Base-by-base conservation (phyloP, 2,329 filamentous ascomycete species). In the Fusarium staphyleae region DNA sequence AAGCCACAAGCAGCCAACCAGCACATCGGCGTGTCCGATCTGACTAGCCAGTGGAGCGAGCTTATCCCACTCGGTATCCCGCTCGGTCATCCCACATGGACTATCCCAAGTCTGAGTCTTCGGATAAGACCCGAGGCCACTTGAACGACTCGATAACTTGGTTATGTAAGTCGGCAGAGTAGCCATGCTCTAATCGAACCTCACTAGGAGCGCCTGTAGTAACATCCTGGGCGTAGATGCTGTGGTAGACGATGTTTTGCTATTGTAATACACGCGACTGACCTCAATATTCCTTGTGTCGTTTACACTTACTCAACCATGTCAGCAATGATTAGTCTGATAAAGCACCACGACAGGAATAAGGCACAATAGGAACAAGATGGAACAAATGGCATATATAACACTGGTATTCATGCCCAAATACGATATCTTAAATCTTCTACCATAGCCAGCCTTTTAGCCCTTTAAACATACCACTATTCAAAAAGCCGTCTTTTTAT, bases 51-150 rank as follows among this genome's bases (percentile, higher is more conserved):
- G n/a, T n/a, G n/a, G n/a, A n/a, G n/a, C 19, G 19, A 6, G 8
- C 2, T 16, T 29, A 60, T 63, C 53, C 60, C 57, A 26, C 52
- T 35, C 48, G 48, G 35, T n/a, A 44, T 50, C 48, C 39, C 43
- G 15, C 33, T 46, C 45, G 46, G 28, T 15, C 6, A 55, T 56
- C 56, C 62, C 62, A 47, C 54, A 3, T 26, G 5, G 4, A 8
- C 22, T 9, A 24, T 5, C 22, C 22, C 22, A 7, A 6, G 4
- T 24, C 22, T 22, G 19, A 22, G 19, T 22, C 19, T 22, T 7
- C 4, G 19, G n/a, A n/a, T n/a, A n/a, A n/a, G n/a, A n/a, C n/a
- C n/a, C n/a, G n/a, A n/a, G n/a, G n/a, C n/a, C n/a, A n/a, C n/a
- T n/a, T n/a, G n/a, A n/a, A n/a, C n/a, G n/a, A n/a, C n/a, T n/a